These are phyloP conservation scores for Potentilla sterilis DNA, from an alignment of 306 rosid species.

Conservation along the genomic window DNA sequence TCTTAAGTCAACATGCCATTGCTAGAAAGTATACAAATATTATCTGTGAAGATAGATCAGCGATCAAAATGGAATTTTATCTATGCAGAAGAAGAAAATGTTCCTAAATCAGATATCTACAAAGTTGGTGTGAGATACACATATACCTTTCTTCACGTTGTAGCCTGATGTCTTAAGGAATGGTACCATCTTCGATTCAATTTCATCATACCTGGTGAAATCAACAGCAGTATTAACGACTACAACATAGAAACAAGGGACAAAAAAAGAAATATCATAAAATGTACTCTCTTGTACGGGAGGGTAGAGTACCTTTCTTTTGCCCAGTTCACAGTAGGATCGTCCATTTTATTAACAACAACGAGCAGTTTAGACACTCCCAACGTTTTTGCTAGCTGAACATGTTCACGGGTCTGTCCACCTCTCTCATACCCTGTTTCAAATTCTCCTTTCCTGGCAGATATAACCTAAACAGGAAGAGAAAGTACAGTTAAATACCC, in stretches of 20 bases:
- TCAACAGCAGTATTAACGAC: background rate
- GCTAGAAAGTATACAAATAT: background rate
- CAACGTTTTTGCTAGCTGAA: slow-evolving; percentile 91
- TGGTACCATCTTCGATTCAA: slow-evolving; percentile 85
- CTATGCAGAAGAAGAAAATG: background rate
- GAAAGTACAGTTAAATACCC: slow-evolving; percentile 6
- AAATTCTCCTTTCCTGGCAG: slow-evolving; percentile 98
- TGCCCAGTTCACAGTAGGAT: slow-evolving; percentile 90
- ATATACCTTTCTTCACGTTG: slow-evolving; percentile 89
- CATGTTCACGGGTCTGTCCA: slow-evolving; percentile 99
- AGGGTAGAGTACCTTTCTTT: slow-evolving; percentile 71
- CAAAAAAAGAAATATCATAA: background rate
- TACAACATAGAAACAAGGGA: background rate
- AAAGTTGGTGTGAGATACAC: background rate
- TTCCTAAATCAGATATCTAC: background rate
- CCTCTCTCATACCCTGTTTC: slow-evolving; percentile 99
- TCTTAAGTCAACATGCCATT: background rate
- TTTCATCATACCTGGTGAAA: slow-evolving; percentile 80
- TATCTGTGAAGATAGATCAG: background rate
- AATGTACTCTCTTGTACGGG: background rate
- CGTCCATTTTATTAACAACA: slow-evolving; percentile 97
- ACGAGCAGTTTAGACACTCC: slow-evolving; percentile 90
- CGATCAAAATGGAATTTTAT: background rate
- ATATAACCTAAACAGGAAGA: slow-evolving; percentile 60
- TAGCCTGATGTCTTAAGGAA: slow-evolving; percentile 83